A percentile compares a stretch with the other conserved stretches of the same genome.
These are phyloP conservation scores for Fusarium chaquense DNA, from an alignment of 2,329 filamentous ascomycete species.

Conservation along the genomic window DNA sequence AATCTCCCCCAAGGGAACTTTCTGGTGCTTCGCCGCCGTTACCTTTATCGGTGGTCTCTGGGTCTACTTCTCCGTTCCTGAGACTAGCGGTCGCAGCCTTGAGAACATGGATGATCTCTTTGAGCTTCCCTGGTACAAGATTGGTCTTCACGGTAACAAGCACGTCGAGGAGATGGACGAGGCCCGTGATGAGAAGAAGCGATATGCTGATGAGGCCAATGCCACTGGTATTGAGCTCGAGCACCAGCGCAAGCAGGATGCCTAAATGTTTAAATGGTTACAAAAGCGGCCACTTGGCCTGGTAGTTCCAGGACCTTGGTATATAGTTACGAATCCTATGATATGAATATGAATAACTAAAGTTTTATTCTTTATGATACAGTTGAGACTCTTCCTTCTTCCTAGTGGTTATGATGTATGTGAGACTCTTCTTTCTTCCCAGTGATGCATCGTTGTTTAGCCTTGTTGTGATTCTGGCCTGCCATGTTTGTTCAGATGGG, in stretches of 20 bases:
- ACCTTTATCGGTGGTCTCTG: constrained; percentile 76
- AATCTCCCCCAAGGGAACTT: constrained; percentile 73
- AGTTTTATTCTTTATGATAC: background rate
- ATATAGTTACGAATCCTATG: constrained; percentile 28
- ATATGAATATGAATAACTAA: constrained; percentile 20
- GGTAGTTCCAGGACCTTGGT: background rate
- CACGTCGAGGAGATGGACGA: constrained; percentile 63
- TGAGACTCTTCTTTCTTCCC: background rate
- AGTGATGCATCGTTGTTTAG: background rate
- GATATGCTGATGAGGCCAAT: constrained; percentile 50
- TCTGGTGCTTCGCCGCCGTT: constrained; percentile 79
- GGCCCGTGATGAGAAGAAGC: constrained; percentile 60
- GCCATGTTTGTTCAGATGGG: too few species aligned
- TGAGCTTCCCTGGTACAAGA: constrained; percentile 78
- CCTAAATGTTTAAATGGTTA: constrained; percentile 12
- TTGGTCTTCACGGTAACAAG: constrained; percentile 69
- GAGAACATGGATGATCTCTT: constrained; percentile 81
- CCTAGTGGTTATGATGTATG: too few species aligned
- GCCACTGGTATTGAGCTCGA: constrained; percentile 54
- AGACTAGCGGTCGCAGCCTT: constrained; percentile 74
- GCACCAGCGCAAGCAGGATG: constrained; percentile 44
- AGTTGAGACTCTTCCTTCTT: background rate
- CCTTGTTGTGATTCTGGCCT: too few species aligned
- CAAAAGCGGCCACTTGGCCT: background rate
- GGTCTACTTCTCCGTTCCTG: constrained; percentile 79